Evolutionary conservation across 352 stramenopile genomes (phyloP).

Genomic region (Pythium angustatum): DNA sequence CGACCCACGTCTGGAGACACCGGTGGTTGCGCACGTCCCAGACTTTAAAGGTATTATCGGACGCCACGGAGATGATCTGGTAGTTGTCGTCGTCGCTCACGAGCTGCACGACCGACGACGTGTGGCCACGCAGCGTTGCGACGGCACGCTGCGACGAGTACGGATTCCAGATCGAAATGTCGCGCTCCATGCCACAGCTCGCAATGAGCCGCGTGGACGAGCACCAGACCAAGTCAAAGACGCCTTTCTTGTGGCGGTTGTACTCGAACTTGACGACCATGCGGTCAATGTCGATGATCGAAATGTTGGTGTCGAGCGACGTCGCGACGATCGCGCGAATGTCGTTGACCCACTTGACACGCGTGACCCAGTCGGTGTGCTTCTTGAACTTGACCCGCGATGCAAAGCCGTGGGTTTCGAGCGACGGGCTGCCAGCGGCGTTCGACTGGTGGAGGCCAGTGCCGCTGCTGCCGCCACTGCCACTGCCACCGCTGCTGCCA

Average conservation of each 20-base stretch:
- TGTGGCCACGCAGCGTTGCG: constrained; percentile 70
- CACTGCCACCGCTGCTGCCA: not conserved
- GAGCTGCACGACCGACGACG: constrained; percentile 73
- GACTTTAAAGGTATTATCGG: constrained; percentile 84
- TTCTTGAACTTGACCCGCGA: constrained; percentile 78
- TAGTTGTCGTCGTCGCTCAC: constrained; percentile 84
- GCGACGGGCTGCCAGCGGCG: constrained; percentile 42
- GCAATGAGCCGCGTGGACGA: constrained; percentile 71
- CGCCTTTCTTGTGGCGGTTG: constrained; percentile 76
- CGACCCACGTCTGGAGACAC: constrained; percentile 78
- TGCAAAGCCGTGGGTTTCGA: constrained; percentile 66
- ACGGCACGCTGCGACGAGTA: constrained; percentile 84
- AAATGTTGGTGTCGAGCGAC: constrained; percentile 78
- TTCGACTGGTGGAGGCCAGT: constrained; percentile 28
- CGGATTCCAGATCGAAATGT: constrained; percentile 90
- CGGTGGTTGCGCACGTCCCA: constrained; percentile 84
- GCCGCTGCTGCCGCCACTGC: not conserved
- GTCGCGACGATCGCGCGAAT: constrained; percentile 80
- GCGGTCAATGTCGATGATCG: constrained; percentile 79
- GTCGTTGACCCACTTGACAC: constrained; percentile 83
- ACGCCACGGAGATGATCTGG: constrained; percentile 79
- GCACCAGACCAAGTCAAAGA: constrained; percentile 85
- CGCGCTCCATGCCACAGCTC: constrained; percentile 82
- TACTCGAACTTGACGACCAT: constrained; percentile 84
- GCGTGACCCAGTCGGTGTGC: constrained; percentile 83